Evolutionary conservation across 495 filamentous ascomycete genomes (phyloP).

Genomic region (Penicillium soppii): DNA sequence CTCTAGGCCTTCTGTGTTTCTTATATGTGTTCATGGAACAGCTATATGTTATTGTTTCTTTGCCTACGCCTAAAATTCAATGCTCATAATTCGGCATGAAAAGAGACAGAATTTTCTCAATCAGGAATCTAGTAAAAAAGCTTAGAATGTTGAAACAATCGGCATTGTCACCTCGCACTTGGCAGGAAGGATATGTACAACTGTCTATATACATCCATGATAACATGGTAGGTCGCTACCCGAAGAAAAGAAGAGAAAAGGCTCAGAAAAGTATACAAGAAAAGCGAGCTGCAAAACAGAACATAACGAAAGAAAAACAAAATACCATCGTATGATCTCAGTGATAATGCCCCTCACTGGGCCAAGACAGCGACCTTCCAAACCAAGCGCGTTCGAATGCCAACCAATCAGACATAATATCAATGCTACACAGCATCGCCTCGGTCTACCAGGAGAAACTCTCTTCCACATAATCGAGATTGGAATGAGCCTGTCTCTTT

Average conservation of each 20-base stretch:
- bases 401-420: slow-evolving; percentile 1
- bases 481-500: slow-evolving; percentile 57
- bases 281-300: slow-evolving; percentile 5
- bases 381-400: slow-evolving; percentile 4
- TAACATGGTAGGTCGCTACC: not conserved
- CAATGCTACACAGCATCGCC: not conserved
- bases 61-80: too few relatives aligned
- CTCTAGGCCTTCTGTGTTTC: too few relatives aligned
- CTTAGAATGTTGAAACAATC: too few relatives aligned
- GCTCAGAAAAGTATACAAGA: slow-evolving; percentile 1
- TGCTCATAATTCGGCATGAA: too few relatives aligned
- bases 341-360: not conserved
- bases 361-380: slow-evolving; percentile 1
- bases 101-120: not conserved
- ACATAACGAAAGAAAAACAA: not conserved
- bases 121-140: too few relatives aligned
- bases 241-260: not conserved
- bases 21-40: too few relatives aligned
- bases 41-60: too few relatives aligned
- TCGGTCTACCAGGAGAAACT: slow-evolving; percentile 75
- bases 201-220: not conserved
- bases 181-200: slow-evolving; percentile 18
- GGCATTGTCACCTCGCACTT: slow-evolving; percentile 17
- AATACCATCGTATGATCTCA: not conserved
- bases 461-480: slow-evolving; percentile 84